Base-by-base conservation (phyloP, 176 grass and related monocot species). In the Lolium rigidum region DNA sequence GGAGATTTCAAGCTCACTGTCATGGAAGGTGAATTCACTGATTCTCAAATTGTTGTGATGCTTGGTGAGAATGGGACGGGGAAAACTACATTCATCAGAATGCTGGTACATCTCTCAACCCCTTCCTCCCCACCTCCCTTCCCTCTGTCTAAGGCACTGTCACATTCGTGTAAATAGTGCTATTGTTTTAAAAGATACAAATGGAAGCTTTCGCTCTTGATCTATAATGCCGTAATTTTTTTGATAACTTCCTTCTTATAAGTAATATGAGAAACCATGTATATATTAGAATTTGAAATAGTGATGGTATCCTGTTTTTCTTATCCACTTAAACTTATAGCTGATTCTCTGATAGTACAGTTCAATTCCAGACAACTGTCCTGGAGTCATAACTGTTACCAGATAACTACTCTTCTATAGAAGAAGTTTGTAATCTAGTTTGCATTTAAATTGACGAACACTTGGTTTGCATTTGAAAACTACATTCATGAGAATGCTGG, bases 41-140 rank as follows among this genome's bases (percentile, higher is more conserved):
- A 95, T 93, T 95, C 90, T 61, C 92, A 95, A 78, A 95, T 98
- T 60, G 80, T 98, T 84, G 92, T 98, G 41, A 95, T 98, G 95
- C 90, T 98, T 78, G 95, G 95, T 80, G 95, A 98, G 83, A 98
- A 98, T 25, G 95, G 93, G 9, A 98, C 93, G 54, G 93, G 95
- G 49, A 98, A 98, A 77, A 98, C 95, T 74, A 98, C 95, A 68
- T 98, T 98, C 67, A 93, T 95, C 64, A 61, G 90, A 81, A 93
- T 95, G 91, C 83, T 95, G 95, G 92, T 94, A 93, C 52, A 50
- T 81, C 22, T 18, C 25, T 62, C 47, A 46, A 38, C 22, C 43
- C 3, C 1, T 70, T 70, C 7, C 66, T 43, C 35, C 18, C 37
- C n/a, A 24, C 60, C 3, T 44, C 10, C 20, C 18, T 21, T 46